Base-by-base conservation (phyloP, 805 yeast species). In the Ogataea philodendri region DNA sequence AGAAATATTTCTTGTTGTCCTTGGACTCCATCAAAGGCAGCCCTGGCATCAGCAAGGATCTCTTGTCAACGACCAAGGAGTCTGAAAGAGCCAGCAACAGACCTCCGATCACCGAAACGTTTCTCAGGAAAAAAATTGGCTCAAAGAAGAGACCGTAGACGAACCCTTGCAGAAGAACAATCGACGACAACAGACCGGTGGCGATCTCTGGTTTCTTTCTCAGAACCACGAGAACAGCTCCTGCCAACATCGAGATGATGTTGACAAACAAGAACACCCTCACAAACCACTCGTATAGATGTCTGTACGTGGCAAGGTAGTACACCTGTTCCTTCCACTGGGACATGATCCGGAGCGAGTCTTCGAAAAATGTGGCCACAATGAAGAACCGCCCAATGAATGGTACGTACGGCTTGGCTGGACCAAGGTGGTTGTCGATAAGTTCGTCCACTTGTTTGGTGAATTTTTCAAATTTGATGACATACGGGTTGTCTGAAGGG, bases 301-400 rank as follows among this genome's bases (percentile, higher is more conserved):
- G 85, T 57, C 95, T 78, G 67, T 78, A 84, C 49, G 78, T 77
- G 67, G 84, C 74, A 49, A 93, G 69, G 60, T 84, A 90, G 59
- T 77, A 83, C 15, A 86, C 85, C 63, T 90, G 98, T 53, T 86
- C 95, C 22, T 72, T 62, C 97, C 97, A 90, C 65, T 89, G 97
- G 5, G 87, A 66, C 35, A 79, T 50, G 52, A 90, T 85, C 60
- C 98, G 75, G 35, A 81, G 58, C 3, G 95, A 75, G 56, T 93
- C 97, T 63, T 90, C 97, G 48, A 78, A 76, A 58, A 89, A 90
- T 0, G 97, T 93, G 31, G 95, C 95, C 37, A 90, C 96, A 44
- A 90, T 89, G 47, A 89, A 75, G 42, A 85, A 78, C 40, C 97
- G 73, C 23, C 96, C 97, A 51, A 90, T 76, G 15, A 79, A 78